phyloP scores from a whole-genome alignment of 192 early-diverging fungal genomes.

The Dimargaris verticillata region DNA sequence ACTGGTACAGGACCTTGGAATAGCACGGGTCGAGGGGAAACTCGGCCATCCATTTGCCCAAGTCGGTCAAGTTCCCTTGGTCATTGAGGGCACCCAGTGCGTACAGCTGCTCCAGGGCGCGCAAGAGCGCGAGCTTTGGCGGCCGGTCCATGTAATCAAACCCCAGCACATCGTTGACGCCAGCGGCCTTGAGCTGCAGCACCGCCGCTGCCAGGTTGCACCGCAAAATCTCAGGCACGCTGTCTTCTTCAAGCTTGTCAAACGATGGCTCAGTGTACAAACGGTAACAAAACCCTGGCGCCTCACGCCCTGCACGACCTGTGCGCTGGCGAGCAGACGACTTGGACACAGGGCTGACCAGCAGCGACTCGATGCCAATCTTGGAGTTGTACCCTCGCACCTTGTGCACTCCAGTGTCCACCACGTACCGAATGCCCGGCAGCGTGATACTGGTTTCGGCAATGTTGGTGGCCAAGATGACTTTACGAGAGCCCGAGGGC shows the following conservation, averaged over 20 bases:
- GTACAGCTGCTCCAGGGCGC: conserved; percentile 78
- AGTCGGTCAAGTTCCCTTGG: conserved; percentile 51
- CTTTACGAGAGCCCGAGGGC: conserved; percentile 71
- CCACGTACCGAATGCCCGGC: conserved; percentile 79
- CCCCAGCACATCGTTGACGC: conserved; percentile 66
- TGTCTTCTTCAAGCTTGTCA: conserved; percentile 52
- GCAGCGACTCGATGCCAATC: conserved; percentile 77
- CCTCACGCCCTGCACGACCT: conserved; percentile 94
- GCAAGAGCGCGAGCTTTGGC: conserved; percentile 48
- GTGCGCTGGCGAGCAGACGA: conserved; percentile 77
- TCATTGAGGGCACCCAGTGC: conserved; percentile 78
- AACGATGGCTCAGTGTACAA: conserved; percentile 80
- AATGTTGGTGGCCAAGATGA: conserved; percentile 92
- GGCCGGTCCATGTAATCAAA: conserved; percentile 97
- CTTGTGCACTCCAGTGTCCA: conserved; percentile 89
- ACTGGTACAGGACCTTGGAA: conserved; percentile 77
- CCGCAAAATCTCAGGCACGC: conserved; percentile 85
- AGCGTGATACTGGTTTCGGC: conserved; percentile 98
- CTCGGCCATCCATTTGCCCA: conserved; percentile 70
- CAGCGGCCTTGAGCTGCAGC: conserved; percentile 79
- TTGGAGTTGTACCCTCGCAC: conserved; percentile 75
- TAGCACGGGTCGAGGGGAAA: conserved; percentile 85
- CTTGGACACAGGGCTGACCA: conserved; percentile 78
- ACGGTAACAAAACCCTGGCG: conserved; percentile 77
- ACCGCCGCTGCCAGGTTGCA: conserved; percentile 77